A percentile compares a stretch with the other conserved stretches of the same genome.
phyloP scores from a whole-genome alignment of 768 basidiomycete species.

The Mycena kentingensis region DNA sequence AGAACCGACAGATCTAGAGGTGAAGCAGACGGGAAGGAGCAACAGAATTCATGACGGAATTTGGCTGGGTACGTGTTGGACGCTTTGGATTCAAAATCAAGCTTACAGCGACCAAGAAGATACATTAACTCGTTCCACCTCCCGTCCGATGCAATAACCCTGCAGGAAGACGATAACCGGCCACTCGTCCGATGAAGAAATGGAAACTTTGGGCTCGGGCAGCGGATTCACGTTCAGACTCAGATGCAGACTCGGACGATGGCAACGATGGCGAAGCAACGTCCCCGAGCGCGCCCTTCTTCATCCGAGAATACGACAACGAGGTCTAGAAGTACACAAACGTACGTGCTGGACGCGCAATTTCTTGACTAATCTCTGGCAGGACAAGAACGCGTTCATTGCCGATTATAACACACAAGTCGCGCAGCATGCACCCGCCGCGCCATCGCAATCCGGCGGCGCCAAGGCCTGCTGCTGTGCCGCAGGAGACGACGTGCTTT shows the following conservation, averaged over 20 bases:
- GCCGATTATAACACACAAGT: conserved; percentile 64
- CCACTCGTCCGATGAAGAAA: conserved; percentile 71
- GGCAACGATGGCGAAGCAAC: conserved; percentile 67
- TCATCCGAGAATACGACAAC: conserved; percentile 87
- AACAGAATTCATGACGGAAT: no score
- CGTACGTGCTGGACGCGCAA: no score
- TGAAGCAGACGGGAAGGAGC: no score
- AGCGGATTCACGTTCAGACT: conserved; percentile 45
- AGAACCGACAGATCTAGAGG: no score
- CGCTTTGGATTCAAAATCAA: no score
- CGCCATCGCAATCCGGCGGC: conserved; percentile 38
- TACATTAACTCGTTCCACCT: no score
- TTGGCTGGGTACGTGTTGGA: no score
- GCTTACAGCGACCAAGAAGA: no score
- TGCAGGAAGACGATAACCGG: no score
- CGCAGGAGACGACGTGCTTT: conserved; percentile 55
- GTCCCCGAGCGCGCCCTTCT: conserved; percentile 68
- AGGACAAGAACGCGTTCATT: conserved; percentile 91
- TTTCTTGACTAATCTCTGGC: no score
- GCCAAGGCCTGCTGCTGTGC: conserved; percentile 36
- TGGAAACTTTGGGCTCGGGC: conserved; percentile 75
- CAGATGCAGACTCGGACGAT: conserved; percentile 49
- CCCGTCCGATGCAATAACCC: no score
- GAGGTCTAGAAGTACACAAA: conserved; percentile 78
- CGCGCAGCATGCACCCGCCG: conserved; percentile 41